Evolutionary conservation across 2,329 filamentous ascomycete species (phyloP).

Genomic region (Acephala macrosclerotiorum): DNA sequence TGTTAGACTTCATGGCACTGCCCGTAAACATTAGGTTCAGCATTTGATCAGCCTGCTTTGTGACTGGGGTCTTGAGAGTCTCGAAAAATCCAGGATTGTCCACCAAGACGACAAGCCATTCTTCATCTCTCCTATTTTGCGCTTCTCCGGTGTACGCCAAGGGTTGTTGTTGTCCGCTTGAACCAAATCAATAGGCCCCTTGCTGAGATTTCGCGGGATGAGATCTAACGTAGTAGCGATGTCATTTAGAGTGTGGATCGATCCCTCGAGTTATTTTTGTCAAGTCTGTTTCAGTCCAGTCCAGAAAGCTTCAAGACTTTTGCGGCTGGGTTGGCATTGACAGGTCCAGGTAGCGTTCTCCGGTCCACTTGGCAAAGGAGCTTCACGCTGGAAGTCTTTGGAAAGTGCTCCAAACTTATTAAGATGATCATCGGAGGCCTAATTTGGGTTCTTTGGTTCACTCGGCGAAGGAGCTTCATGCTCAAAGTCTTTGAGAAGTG

Average conservation of each 20-base stretch:
- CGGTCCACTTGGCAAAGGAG: too few species aligned
- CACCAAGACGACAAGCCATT: too few species aligned
- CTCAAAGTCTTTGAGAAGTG: constrained; percentile 3
- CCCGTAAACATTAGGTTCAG: neutral
- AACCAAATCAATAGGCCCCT: neutral
- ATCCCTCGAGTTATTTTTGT: too few species aligned
- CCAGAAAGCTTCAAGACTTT: neutral
- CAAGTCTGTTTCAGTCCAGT: neutral
- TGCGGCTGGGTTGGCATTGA: neutral
- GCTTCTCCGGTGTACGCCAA: too few species aligned
- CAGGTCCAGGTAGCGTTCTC: too few species aligned
- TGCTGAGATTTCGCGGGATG: neutral
- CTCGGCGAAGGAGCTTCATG: neutral
- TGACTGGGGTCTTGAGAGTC: neutral
- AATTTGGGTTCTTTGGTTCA: neutral
- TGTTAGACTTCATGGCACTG: neutral
- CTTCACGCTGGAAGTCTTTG: too few species aligned
- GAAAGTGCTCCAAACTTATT: neutral
- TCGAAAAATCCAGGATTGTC: too few species aligned
- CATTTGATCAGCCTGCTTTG: neutral
- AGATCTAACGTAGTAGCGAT: neutral
- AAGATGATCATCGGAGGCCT: neutral
- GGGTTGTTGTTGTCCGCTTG: too few species aligned
- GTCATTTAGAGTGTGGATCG: neutral
- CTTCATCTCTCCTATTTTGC: too few species aligned